A percentile compares a stretch with the other conserved stretches of the same genome.
phyloP scores from a whole-genome alignment of 75 land plant species.

The Sequoiadendron giganteum region DNA sequence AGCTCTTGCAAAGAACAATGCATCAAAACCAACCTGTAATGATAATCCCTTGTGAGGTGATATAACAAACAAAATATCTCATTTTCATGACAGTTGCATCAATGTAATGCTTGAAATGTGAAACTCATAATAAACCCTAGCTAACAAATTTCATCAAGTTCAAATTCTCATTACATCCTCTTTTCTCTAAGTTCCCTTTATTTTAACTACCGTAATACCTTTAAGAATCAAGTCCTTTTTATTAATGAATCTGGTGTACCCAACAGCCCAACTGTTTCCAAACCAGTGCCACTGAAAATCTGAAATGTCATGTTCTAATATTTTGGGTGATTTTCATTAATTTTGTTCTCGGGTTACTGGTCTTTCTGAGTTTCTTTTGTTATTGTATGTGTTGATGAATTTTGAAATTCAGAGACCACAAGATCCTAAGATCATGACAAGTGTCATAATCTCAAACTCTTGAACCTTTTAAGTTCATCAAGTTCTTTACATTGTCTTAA shows the following conservation, averaged over 20 bases:
- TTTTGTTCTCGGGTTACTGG: too few relatives aligned
- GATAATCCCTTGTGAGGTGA: neutral
- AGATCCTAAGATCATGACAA: too few relatives aligned
- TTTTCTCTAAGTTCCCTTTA: neutral
- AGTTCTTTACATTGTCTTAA: too few relatives aligned
- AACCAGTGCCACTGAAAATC: too few relatives aligned
- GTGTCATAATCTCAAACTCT: too few relatives aligned
- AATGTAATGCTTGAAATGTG: neutral
- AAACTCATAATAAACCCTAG: neutral
- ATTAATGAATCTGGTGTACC: neutral
- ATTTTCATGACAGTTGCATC: neutral
- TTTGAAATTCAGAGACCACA: too few relatives aligned
- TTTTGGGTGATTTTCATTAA: too few relatives aligned
- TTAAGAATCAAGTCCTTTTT: neutral
- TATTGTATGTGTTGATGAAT: too few relatives aligned
- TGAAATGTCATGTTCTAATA: too few relatives aligned
- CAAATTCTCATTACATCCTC: neutral
- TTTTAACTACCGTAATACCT: neutral
- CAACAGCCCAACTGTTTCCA: too few relatives aligned
- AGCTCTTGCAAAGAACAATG: constrained; percentile 88
- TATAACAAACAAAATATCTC: neutral
- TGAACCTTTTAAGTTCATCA: too few relatives aligned
- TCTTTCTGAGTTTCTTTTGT: too few relatives aligned
- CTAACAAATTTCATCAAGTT: neutral
- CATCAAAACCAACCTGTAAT: constrained; percentile 93